phyloP scores from a whole-genome alignment of 2,329 filamentous ascomycete genomes.

The Colletotrichum falcatum region DNA sequence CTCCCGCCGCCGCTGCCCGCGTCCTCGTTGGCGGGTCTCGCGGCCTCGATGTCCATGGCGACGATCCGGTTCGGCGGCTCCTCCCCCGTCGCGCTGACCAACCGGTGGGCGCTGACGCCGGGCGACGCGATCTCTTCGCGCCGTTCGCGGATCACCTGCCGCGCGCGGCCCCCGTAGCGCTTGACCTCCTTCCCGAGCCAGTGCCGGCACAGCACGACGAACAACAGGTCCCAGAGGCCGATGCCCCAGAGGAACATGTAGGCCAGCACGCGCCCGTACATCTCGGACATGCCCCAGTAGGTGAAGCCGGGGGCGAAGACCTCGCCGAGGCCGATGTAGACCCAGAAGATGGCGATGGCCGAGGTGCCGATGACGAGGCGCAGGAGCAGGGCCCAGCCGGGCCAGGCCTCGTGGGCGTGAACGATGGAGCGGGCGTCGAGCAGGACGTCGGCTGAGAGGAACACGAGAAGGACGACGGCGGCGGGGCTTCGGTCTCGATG shows the following conservation, averaged over 20 bases:
- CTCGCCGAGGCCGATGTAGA: slow-evolving; percentile 50
- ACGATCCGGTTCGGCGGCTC: neutral
- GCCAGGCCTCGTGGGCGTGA: slow-evolving; percentile 48
- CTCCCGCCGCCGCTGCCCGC: neutral
- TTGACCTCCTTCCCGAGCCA: slow-evolving; percentile 31
- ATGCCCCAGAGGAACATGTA: slow-evolving; percentile 52
- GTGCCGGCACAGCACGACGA: slow-evolving; percentile 29
- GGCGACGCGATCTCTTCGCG: neutral
- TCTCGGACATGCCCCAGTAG: slow-evolving; percentile 52
- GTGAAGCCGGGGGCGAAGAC: slow-evolving; percentile 52
- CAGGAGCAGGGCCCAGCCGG: slow-evolving; percentile 48
- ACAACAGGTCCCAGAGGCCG: slow-evolving; percentile 34
- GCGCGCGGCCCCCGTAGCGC: slow-evolving; percentile 12
- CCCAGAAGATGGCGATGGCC: slow-evolving; percentile 52
- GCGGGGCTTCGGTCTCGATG: slow-evolving; percentile 43
- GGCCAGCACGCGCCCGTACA: slow-evolving; percentile 48
- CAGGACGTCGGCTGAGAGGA: slow-evolving; percentile 51
- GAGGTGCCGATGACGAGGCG: slow-evolving; percentile 49
- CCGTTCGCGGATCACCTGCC: neutral
- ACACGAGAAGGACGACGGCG: slow-evolving; percentile 48
- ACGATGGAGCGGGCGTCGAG: slow-evolving; percentile 53
- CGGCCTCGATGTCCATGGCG: slow-evolving; percentile 23
- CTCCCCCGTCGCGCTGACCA: neutral
- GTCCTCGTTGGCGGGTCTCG: slow-evolving; percentile 3
- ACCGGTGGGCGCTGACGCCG: neutral